A percentile compares a stretch with the other conserved stretches of the same genome.
These are phyloP conservation scores for Jaltomata sinuosa DNA, from an alignment of 257 asterid species.

Conservation along the genomic window DNA sequence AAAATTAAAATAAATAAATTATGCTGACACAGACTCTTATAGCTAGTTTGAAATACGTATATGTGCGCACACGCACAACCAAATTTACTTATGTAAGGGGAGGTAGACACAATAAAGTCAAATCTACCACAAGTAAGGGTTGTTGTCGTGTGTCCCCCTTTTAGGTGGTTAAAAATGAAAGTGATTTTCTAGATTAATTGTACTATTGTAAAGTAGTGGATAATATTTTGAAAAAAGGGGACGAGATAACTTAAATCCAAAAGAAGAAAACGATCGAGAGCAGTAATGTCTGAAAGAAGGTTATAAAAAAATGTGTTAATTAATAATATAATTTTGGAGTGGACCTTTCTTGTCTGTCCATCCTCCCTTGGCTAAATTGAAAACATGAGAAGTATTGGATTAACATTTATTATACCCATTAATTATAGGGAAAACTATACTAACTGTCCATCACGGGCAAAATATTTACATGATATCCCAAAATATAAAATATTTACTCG, in stretches of 20 bases:
- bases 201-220: no score
- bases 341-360: constrained; percentile 34
- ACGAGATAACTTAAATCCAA: background rate
- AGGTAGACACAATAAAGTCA: background rate
- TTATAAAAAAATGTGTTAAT: background rate
- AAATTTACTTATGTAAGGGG: no score
- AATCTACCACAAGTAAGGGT: background rate
- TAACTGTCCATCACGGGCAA: no score
- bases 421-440: no score
- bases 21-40: no score
- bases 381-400: constrained; percentile 8
- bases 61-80: no score
- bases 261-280: background rate
- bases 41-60: no score
- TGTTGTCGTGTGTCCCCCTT: background rate
- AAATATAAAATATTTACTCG: no score
- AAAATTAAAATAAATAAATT: no score
- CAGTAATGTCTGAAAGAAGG: background rate
- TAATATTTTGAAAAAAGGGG: background rate
- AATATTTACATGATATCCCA: no score
- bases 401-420: no score
- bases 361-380: constrained; percentile 13
- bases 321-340: background rate
- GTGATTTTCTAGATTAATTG: background rate
- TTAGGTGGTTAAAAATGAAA: background rate